phyloP scores from a whole-genome alignment of 306 rosid genomes.

The Fagus crenata region DNA sequence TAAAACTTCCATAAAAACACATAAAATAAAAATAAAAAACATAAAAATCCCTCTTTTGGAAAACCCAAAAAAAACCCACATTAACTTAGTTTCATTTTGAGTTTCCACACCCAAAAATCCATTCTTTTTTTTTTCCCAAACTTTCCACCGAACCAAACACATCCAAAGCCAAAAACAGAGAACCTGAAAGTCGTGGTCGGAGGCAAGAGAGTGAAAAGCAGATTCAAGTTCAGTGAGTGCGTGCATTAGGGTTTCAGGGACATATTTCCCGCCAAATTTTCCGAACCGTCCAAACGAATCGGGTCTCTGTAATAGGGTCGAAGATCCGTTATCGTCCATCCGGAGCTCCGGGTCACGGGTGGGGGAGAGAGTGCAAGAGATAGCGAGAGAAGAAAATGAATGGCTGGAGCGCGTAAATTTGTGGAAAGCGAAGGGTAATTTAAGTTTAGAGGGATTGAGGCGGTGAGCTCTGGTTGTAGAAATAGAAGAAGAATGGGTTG shows the following conservation, averaged over 20 bases:
- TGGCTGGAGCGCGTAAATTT: conserved; percentile 41
- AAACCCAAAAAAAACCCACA: background rate
- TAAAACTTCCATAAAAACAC: too few species aligned
- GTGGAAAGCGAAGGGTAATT: conserved; percentile 32
- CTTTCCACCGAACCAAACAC: background rate
- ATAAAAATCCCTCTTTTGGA: too few species aligned
- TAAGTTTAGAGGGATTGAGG: background rate
- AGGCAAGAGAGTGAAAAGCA: conserved; percentile 65
- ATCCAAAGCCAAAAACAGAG: background rate
- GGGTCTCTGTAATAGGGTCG: conserved; percentile 46
- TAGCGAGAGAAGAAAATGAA: conserved; percentile 17
- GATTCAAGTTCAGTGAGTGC: conserved; percentile 86
- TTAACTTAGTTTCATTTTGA: background rate
- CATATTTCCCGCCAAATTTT: conserved; percentile 86
- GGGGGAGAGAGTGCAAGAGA: conserved; percentile 53
- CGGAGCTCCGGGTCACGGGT: conserved; percentile 34
- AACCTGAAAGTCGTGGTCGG: conserved; percentile 82
- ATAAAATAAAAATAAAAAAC: too few species aligned
- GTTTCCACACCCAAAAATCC: background rate
- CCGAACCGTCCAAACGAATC: conserved; percentile 93
- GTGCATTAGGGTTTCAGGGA: conserved; percentile 90
- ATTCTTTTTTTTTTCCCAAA: background rate
- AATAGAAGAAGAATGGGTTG: background rate
- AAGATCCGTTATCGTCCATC: conserved; percentile 46
- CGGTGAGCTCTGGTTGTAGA: conserved; percentile 22